Conservation (phyloP, 2,329 filamentous ascomycete species). For the Stagonosporopsis tanaceti region DNA sequence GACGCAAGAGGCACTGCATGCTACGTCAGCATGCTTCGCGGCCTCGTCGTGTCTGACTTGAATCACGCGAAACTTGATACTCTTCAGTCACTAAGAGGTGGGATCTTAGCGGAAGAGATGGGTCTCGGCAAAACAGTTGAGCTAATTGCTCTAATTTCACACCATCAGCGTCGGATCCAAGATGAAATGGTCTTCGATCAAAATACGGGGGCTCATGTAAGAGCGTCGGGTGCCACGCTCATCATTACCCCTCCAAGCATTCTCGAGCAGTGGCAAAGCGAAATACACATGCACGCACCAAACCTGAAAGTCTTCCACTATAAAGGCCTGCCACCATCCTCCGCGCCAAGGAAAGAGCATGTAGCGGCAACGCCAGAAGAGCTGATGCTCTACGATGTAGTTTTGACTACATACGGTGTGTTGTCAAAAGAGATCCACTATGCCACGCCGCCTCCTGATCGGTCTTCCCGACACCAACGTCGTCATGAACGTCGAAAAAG, state of each 20-base stretch:
- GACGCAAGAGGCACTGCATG: constrained; percentile 60
- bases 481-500: constrained; percentile 73
- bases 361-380: constrained; percentile 55
- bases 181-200: constrained; percentile 45
- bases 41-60: constrained; percentile 63
- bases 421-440: constrained; percentile 84
- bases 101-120: constrained; percentile 83
- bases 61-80: constrained; percentile 52
- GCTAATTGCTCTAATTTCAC: constrained; percentile 72
- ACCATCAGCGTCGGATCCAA: constrained; percentile 60
- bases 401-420: constrained; percentile 71
- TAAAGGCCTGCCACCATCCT: constrained; percentile 55
- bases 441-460: constrained; percentile 72
- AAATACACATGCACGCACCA: constrained; percentile 66
- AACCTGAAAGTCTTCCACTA: constrained; percentile 65
- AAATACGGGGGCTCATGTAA: constrained; percentile 56
- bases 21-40: constrained; percentile 70
- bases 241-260: constrained; percentile 70
- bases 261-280: constrained; percentile 69
- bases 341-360: constrained; percentile 40
- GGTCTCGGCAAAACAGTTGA: constrained; percentile 83
- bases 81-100: constrained; percentile 59
- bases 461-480: constrained; percentile 70
- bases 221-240: constrained; percentile 64
- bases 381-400: constrained; percentile 62